phyloP scores from a whole-genome alignment of 1,139 yeast species.

The Nakaseomyces delphensis region DNA sequence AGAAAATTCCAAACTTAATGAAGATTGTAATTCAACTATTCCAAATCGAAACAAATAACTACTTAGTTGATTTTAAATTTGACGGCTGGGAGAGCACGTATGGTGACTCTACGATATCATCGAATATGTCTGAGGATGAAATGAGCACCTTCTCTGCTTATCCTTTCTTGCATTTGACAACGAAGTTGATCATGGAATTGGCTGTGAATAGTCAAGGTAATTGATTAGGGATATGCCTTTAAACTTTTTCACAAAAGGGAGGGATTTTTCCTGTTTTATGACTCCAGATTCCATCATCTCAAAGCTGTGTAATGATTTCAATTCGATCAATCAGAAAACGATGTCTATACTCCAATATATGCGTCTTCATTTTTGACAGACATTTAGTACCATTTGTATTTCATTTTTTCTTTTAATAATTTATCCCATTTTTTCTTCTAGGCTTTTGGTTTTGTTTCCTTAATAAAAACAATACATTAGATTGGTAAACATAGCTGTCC shows the following conservation, averaged over 20 bases:
- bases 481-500: too few relatives aligned
- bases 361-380: too few relatives aligned
- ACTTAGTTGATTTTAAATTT: constrained; percentile 91
- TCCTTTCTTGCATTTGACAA: constrained; percentile 88
- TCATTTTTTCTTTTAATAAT: too few relatives aligned
- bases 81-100: constrained; percentile 80
- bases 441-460: too few relatives aligned
- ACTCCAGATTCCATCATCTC: neutral
- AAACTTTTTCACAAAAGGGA: neutral
- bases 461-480: too few relatives aligned
- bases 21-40: constrained; percentile 95
- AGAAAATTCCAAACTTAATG: constrained; percentile 63
- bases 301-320: neutral
- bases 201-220: constrained; percentile 67
- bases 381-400: too few relatives aligned
- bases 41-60: constrained; percentile 91
- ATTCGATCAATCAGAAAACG: neutral
- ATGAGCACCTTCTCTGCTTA: constrained; percentile 84
- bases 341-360: too few relatives aligned
- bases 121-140: constrained; percentile 45
- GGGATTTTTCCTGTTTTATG: neutral
- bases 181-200: constrained; percentile 87
- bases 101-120: constrained; percentile 31
- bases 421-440: too few relatives aligned
- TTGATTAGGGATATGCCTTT: neutral